Base-by-base conservation (phyloP, 2,329 filamentous ascomycete species). In the Fusarium cyanostomum region DNA sequence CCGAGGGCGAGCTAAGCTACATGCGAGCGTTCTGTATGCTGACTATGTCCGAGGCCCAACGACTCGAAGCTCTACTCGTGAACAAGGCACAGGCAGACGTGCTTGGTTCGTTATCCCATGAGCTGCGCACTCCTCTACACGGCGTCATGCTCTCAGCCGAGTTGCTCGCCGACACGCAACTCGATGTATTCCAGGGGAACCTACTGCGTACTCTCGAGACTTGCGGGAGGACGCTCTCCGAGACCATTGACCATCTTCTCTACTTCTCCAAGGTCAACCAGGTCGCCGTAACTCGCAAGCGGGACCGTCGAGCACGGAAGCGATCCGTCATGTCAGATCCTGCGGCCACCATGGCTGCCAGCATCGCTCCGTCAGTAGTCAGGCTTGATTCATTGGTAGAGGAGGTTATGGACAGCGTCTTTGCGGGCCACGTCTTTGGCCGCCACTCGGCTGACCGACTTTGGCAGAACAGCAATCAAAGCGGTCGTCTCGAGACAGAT, bases 41-140 rank as follows among this genome's bases (percentile, higher is more conserved):
- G 2, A 82, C 85, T 21, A 86, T 86, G 82, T 80, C 83, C 0
- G 85, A 89, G 56, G 75, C 88, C 6, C 79, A 81, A 1, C 77
- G 82, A 3, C 63, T 85, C 15, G 72, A 79, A 15, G 67, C 74
- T 1, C 50, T 71, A 4, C 68, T 72, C 10, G 75, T 77, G 1
- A 78, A 80, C 44, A 80, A 76, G 55, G 82, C 83, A 34, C 86
- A 87, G 67, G 81, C 82, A 1, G 84, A 87, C 52, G 82, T 87
- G 42, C 80, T 89, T 16, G 82, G 84, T 2, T 87, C 83, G 3
- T 81, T 89, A 11, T 86, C 83, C 7, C 86, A 89, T 67, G 86
- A 89, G 67, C 74, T 89, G 18, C 79, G 86, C 6, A 86, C 83
- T 4, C 86, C 86, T 0, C 73, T 89, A 1, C 86, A 89, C 58